A percentile compares a stretch with the other conserved stretches of the same genome.
phyloP scores from a whole-genome alignment of 805 yeast genomes.

The Suhomyces sp. region DNA sequence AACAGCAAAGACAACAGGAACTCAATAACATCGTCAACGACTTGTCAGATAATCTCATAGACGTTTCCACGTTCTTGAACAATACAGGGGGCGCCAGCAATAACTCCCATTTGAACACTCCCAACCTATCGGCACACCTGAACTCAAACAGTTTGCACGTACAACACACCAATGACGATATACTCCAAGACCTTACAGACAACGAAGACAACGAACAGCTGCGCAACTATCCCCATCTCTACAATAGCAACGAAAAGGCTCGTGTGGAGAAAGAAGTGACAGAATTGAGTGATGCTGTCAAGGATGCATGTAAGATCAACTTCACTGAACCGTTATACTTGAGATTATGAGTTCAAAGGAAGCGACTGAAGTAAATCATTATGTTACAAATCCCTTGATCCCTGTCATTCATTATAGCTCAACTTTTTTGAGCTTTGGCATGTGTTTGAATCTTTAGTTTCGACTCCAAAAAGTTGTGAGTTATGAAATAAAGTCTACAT shows the following conservation, averaged over 20 bases:
- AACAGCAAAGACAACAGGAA: conserved; percentile 47
- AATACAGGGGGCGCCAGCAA: conserved; percentile 7
- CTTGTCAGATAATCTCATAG: conserved; percentile 16
- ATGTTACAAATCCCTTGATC: not conserved
- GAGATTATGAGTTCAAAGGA: conserved; percentile 10
- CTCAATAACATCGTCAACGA: conserved; percentile 48
- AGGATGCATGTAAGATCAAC: conserved; percentile 12
- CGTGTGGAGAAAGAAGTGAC: conserved; percentile 8
- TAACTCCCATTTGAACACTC: conserved; percentile 5
- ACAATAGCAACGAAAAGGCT: conserved; percentile 9
- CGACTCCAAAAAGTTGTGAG: too few relatives aligned
- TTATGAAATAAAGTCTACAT: too few relatives aligned
- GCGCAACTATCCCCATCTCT: conserved; percentile 12
- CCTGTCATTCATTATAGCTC: too few relatives aligned
- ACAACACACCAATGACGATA: conserved; percentile 8
- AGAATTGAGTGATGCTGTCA: conserved; percentile 9
- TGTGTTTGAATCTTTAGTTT: too few relatives aligned
- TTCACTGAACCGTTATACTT: conserved; percentile 13
- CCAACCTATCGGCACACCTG: conserved; percentile 4
- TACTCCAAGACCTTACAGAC: conserved; percentile 2
- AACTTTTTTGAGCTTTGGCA: too few relatives aligned
- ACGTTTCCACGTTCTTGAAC: conserved; percentile 15
- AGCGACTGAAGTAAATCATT: not conserved
- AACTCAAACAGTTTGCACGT: conserved; percentile 5
- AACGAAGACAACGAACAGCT: conserved; percentile 6